Evolutionary conservation across 2,329 filamentous ascomycete genomes (phyloP).

Genomic region (Fusarium chlamydosporum): DNA sequence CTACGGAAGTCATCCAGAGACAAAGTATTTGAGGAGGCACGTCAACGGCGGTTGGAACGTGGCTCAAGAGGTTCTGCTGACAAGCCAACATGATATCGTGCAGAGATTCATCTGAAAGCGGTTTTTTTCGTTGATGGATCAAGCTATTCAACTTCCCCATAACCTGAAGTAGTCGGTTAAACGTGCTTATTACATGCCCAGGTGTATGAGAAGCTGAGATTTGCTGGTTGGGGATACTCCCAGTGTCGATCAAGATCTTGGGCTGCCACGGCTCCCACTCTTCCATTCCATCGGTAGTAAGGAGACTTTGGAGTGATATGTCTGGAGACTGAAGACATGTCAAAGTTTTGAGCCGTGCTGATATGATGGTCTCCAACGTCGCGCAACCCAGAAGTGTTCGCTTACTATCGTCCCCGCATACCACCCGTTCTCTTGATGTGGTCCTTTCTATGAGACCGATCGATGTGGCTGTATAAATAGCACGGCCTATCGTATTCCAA

Average conservation of each 20-base stretch:
- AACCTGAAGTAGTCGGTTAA: background rate
- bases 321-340: background rate
- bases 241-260: background rate
- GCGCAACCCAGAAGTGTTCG: background rate
- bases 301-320: background rate
- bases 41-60: fast-evolving
- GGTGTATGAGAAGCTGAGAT: background rate
- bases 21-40: constrained; percentile 1
- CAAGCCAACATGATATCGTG: background rate
- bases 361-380: constrained; percentile 5
- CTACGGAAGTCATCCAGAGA: background rate
- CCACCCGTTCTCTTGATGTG: fast-evolving
- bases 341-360: background rate
- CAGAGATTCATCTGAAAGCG: fast-evolving
- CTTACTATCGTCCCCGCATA: background rate
- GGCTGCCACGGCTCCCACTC: constrained; percentile 22
- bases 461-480: constrained; percentile 2
- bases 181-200: constrained; percentile 18
- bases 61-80: background rate
- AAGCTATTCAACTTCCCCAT: background rate
- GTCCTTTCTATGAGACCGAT: background rate
- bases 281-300: constrained; percentile 3
- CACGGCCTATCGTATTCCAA: background rate
- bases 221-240: fast-evolving
- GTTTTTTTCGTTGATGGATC: fast-evolving